phyloP scores from a whole-genome alignment of 257 asterid species.

The Cordia subcordata region DNA sequence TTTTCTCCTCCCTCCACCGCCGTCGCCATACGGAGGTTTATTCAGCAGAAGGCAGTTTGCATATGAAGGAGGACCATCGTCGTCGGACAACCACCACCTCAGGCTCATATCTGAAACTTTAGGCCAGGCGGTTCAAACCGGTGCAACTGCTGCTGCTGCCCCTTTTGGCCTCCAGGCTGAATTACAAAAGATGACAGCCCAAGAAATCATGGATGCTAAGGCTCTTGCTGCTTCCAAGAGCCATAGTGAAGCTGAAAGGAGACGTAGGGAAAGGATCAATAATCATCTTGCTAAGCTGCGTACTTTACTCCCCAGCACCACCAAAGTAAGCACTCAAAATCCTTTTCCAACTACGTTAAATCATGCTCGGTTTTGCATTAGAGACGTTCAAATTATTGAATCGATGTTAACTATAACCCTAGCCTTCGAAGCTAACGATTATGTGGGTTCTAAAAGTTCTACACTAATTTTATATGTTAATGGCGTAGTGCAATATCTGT shows the following conservation, averaged over 20 bases:
- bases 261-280: constrained; percentile 86
- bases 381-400: too few relatives aligned
- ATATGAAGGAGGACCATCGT: constrained; percentile 14
- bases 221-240: constrained; percentile 94
- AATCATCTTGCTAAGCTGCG: constrained; percentile 85
- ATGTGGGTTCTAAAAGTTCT: too few relatives aligned
- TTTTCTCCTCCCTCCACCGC: constrained; percentile 50
- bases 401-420: too few relatives aligned
- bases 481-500: background rate
- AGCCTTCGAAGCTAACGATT: too few relatives aligned
- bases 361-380: too few relatives aligned
- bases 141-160: constrained; percentile 33
- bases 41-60: constrained; percentile 13
- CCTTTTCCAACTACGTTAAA: too few relatives aligned
- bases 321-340: constrained; percentile 58
- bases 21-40: constrained; percentile 38
- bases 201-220: constrained; percentile 90
- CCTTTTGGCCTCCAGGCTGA: constrained; percentile 88
- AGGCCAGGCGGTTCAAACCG: constrained; percentile 54
- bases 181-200: constrained; percentile 82
- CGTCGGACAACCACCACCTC: constrained; percentile 34
- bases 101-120: constrained; percentile 34
- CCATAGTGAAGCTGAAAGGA: constrained; percentile 94
- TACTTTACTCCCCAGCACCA: constrained; percentile 83
- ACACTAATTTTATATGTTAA: too few relatives aligned